Conservation (phyloP, 1,139 yeast genomes). For the Blastobotrys arbuscula region DNA sequence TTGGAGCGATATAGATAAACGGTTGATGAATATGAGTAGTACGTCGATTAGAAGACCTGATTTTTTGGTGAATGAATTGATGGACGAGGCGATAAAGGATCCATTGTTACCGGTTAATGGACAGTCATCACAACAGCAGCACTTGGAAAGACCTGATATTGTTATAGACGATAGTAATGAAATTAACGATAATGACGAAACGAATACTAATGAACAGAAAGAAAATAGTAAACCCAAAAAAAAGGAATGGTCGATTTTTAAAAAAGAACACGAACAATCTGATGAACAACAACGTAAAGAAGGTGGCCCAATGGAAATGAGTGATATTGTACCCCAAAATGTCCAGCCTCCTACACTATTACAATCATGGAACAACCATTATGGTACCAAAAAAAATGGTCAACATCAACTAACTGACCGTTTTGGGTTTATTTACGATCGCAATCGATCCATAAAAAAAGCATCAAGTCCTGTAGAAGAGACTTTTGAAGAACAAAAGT, state of each 20-base stretch:
- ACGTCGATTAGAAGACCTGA: conserved; percentile 27
- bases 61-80: conserved; percentile 27
- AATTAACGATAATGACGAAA: not conserved
- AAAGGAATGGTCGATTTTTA: conserved; percentile 7
- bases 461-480: not conserved
- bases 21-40: conserved; percentile 29
- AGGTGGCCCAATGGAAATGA: conserved; percentile 45
- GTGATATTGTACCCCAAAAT: conserved; percentile 36
- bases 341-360: conserved; percentile 36
- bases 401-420: conserved; percentile 40
- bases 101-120: not conserved
- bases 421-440: conserved; percentile 45
- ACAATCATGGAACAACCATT: conserved; percentile 28
- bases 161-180: not conserved
- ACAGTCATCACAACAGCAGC: not conserved
- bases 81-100: conserved; percentile 31
- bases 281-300: conserved; percentile 4
- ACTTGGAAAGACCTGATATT: not conserved
- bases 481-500: not conserved
- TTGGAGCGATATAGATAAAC: conserved; percentile 41
- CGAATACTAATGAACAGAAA: not conserved
- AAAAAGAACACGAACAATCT: not conserved
- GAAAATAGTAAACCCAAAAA: not conserved
- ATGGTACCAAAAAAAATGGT: conserved; percentile 27
- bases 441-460: conserved; percentile 9